Evolutionary conservation across 1,139 yeast genomes (phyloP).

Genomic region (Taiozyma sp.): DNA sequence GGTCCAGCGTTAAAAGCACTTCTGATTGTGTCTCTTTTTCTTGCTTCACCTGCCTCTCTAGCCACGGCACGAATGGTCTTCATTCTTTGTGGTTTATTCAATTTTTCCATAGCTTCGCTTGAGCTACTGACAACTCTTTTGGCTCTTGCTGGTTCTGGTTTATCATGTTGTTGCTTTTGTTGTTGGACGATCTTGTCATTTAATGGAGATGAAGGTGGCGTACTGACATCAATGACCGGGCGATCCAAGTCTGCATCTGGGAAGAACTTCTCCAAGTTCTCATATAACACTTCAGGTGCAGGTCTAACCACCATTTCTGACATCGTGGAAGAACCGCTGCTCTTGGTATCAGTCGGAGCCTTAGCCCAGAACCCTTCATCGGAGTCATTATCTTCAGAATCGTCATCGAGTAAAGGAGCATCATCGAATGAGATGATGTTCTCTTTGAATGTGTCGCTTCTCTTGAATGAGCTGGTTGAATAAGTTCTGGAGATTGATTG

Average conservation of each 20-base stretch:
- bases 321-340: constrained; percentile 11
- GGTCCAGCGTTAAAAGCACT: constrained; percentile 10
- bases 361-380: constrained; percentile 65
- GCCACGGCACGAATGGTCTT: constrained; percentile 92
- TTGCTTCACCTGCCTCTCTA: constrained; percentile 74
- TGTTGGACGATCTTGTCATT: constrained; percentile 9
- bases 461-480: constrained; percentile 4
- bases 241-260: constrained; percentile 91
- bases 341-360: constrained; percentile 27
- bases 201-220: constrained; percentile 57
- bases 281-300: constrained; percentile 89
- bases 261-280: constrained; percentile 86
- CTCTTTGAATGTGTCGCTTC: constrained; percentile 42
- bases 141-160: constrained; percentile 12
- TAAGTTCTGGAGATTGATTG: neutral
- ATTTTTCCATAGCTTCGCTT: constrained; percentile 18
- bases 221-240: constrained; percentile 75
- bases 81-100: constrained; percentile 45
- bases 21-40: constrained; percentile 36
- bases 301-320: constrained; percentile 71
- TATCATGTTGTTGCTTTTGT: neutral
- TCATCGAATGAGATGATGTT: constrained; percentile 69
- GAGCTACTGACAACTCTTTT: constrained; percentile 16
- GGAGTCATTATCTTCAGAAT: constrained; percentile 33
- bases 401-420: constrained; percentile 53